Base-by-base conservation (phyloP, 768 basidiomycete species). In the Trametes elegans region DNA sequence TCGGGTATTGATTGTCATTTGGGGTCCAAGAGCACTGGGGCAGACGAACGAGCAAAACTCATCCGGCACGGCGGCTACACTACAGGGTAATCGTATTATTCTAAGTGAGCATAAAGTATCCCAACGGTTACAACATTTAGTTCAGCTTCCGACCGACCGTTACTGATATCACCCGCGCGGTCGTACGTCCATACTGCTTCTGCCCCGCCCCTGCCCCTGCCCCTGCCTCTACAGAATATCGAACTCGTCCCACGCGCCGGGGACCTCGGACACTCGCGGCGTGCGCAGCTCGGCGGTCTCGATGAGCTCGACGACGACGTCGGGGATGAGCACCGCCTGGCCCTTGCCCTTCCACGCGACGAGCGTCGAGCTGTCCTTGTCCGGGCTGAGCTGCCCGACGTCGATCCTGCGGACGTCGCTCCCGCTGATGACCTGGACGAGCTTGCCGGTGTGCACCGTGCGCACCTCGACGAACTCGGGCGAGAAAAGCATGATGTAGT, bases 341-440 rank as follows among this genome's bases (percentile, higher is more conserved):
- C 76, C 77, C 48, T 66, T 65, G 9, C 88, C 88, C 35, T 74
- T 76, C 84, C 85, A 85, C 11, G 78, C 87, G 4, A 85, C 73
- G 40, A 91, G 65, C 21, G 88, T 74, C 6, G 81, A 74, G 46
- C 80, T 79, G 39, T 59, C 57, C 27, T 78, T 73, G 14, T 61
- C 62, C 38, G 74, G 69, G 35, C 73, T 55, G 28, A 62, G 46
- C 35, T 62, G 68, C 0, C 74, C 77, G 11, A 72, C 68, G 65
- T 87, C 77, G 43, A 90, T 68, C 26, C 90, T 75, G 23, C 88
- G 82, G 32, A 93, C 79, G 61, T 90, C 87, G 10, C 64, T 61
- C 0, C 78, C 90, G 63, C 90, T 87, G 39, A 93, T 83, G n/a
- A 91, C 87, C 69, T 93, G 91, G n/a, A 85, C 81, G 18, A 93